Base-by-base conservation (phyloP, 1,284 basidiomycete species). In the Ceraceosorus bombacis region DNA sequence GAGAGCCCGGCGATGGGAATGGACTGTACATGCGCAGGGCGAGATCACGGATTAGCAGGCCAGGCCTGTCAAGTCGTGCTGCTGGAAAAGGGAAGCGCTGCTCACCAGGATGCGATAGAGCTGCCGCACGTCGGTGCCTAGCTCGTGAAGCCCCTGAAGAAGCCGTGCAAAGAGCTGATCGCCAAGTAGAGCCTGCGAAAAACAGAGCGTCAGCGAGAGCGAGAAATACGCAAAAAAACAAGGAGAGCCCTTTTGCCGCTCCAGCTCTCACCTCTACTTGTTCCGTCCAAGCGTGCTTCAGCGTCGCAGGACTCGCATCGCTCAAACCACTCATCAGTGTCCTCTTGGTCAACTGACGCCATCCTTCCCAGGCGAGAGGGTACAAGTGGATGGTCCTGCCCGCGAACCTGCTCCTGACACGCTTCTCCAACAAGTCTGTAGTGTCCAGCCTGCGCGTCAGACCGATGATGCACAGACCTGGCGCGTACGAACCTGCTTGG, bases 401-500 rank as follows among this genome's bases (percentile, higher is more conserved):
- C 2, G 70, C 70, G 55, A 77, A 77, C 40, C 75, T 68, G 60
- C 66, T 69, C 58, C 73, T 73, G 40, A 77, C 75, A 1, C 75
- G 59, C 65, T 77, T 77, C 56, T 77, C 75, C 8, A 77, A 53
- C 49, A 72, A 54, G 52, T 77, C 74, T 0, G 64, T 59, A 4
- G 71, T 71, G 50, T 76, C 75, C 36, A 74, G 62, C 5, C 70
- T 53, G 39, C 59, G 62, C 2, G 74, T 72, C 54, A 71, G 41
- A 27, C 73, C 75, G 4, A 76, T 59, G 27, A 77, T 67, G 1
- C 67, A 64, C 41, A 77, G 51, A 0, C 75, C 75, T 0, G 73
- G 67, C 1, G 59, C 64, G 48, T 77, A 77, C 49, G 65, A 68
- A 4, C 66, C 67, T 0, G 71, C 69, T 61, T 77, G 75, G 2